Conservation (phyloP, 2,329 filamentous ascomycete species). For the Dactylellina haptotyla region DNA sequence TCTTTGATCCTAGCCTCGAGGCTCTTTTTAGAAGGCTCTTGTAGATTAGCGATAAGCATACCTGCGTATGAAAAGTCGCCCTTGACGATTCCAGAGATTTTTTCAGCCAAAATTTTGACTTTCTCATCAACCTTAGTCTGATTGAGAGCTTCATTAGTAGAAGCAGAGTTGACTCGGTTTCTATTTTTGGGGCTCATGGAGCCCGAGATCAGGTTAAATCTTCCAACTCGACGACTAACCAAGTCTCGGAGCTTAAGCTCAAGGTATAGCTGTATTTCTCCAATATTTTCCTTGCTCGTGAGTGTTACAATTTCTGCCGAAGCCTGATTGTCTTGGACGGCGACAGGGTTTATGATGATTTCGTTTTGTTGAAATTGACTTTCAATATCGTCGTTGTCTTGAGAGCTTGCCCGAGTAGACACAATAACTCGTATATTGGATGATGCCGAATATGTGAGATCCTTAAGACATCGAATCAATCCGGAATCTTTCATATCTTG, state of each 20-base stretch:
- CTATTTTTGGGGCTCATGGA: not conserved
- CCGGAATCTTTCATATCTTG: slow-evolving; percentile 9
- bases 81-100: slow-evolving; percentile 18
- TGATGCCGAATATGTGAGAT: not conserved
- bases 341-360: not conserved
- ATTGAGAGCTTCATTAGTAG: not conserved
- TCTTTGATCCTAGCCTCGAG: slow-evolving; percentile 20
- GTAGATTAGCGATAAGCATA: slow-evolving; percentile 28
- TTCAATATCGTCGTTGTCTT: slow-evolving; percentile 6
- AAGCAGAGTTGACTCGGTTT: not conserved
- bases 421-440: slow-evolving; percentile 1
- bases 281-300: not conserved
- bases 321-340: not conserved
- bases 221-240: slow-evolving; percentile 9
- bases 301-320: slow-evolving; percentile 4
- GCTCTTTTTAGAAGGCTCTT: slow-evolving; percentile 25
- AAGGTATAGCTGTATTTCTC: slow-evolving; percentile 10
- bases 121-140: not conserved
- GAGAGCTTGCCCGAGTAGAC: slow-evolving; percentile 11
- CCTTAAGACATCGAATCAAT: slow-evolving; percentile 10
- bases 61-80: slow-evolving; percentile 31
- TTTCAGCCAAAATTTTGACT: slow-evolving; percentile 2
- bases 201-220: no score
- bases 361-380: slow-evolving; percentile 10
- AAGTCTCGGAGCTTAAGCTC: slow-evolving; percentile 7